A percentile compares a stretch with the other conserved stretches of the same genome.
phyloP scores from a whole-genome alignment of 139 green algal genomes.

The Chlamydomonas sp. region DNA sequence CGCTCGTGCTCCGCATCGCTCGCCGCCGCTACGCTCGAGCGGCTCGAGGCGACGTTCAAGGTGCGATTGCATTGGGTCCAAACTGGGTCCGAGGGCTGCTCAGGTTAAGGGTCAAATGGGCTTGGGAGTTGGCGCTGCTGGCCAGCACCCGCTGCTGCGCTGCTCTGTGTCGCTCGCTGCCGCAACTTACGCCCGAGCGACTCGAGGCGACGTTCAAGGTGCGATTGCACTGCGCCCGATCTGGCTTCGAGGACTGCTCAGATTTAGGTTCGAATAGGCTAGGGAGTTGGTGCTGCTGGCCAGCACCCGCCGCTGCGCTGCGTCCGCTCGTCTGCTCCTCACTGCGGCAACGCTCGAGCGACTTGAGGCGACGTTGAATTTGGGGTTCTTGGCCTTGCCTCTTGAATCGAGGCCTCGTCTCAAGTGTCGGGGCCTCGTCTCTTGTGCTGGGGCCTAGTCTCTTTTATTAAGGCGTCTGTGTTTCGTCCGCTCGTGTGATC shows the following conservation, averaged over 20 bases:
- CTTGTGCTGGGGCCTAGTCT: too few species aligned
- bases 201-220: slow-evolving; percentile 62
- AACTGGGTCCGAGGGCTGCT: not conserved
- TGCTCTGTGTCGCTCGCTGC: slow-evolving; percentile 64
- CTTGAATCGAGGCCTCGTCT: too few species aligned
- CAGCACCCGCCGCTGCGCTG: slow-evolving; percentile 28
- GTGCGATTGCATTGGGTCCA: not conserved
- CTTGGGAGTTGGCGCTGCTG: not conserved
- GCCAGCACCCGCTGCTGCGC: not conserved
- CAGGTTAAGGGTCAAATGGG: not conserved
- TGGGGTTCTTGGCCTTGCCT: not conserved
- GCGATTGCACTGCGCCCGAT: not conserved
- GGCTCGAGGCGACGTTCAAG: slow-evolving; percentile 62
- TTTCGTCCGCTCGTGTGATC: slow-evolving; percentile 80
- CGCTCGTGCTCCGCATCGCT: slow-evolving; percentile 67
- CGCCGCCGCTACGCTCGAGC: slow-evolving; percentile 56
- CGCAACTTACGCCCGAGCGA: slow-evolving; percentile 47
- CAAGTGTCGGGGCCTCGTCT: too few species aligned
- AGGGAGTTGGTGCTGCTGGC: not conserved
- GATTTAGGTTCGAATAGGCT: not conserved
- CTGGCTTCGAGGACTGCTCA: not conserved
- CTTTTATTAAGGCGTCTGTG: too few species aligned
- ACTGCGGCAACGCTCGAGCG: slow-evolving; percentile 58
- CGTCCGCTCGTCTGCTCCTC: slow-evolving; percentile 40
- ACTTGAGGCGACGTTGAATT: slow-evolving; percentile 60